These are phyloP conservation scores for Butyriboletus appendiculatus DNA, from an alignment of 1,284 basidiomycete species.

Conservation along the genomic window DNA sequence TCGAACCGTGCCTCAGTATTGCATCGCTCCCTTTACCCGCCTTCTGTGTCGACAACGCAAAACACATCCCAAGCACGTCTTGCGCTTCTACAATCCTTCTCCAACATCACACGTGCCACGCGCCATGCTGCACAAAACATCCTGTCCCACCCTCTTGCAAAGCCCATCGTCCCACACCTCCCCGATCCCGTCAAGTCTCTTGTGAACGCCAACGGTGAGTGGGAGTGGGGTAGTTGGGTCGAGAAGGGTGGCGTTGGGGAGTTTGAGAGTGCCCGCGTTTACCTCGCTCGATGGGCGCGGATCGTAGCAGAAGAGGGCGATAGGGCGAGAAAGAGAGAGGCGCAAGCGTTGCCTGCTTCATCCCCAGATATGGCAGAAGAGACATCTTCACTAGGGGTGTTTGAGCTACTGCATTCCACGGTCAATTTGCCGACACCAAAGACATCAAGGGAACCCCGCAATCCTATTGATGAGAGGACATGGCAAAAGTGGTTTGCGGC, in stretches of 20 bases:
- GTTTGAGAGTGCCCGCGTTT: constrained; percentile 95
- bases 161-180: constrained; percentile 91
- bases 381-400: constrained; percentile 79
- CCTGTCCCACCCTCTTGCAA: constrained; percentile 89
- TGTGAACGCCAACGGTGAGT: constrained; percentile 82
- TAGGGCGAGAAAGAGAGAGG: constrained; percentile 76
- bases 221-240: constrained; percentile 85
- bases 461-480: constrained; percentile 69
- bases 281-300: constrained; percentile 95
- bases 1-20: constrained; percentile 73
- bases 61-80: constrained; percentile 66
- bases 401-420: constrained; percentile 82
- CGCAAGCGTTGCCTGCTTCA: constrained; percentile 58
- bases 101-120: constrained; percentile 87
- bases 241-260: constrained; percentile 87
- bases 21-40: constrained; percentile 66
- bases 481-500: constrained; percentile 74
- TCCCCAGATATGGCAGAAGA: constrained; percentile 58
- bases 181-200: constrained; percentile 89
- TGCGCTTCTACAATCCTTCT: constrained; percentile 82
- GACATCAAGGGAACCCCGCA: constrained; percentile 66
- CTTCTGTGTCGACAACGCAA: constrained; percentile 49
- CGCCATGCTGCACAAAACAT: constrained; percentile 90
- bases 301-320: constrained; percentile 97
- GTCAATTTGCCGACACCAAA: constrained; percentile 77